Conservation (phyloP, 2,329 filamentous ascomycete species). For the Colletotrichum gigasporum region DNA sequence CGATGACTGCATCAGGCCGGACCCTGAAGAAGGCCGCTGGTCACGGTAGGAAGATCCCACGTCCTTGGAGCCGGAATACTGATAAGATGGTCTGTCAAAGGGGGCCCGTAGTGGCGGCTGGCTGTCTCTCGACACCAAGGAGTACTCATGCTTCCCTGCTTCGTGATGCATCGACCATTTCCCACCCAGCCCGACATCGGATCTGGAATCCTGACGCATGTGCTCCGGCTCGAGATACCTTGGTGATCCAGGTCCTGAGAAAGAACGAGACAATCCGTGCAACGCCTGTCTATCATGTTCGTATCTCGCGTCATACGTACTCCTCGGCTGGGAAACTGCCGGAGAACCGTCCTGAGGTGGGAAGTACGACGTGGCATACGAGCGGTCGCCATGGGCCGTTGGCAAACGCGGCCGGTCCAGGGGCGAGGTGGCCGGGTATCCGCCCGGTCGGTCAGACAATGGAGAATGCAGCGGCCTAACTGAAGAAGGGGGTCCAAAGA, state of each 20-base stretch:
- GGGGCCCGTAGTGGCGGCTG: slow-evolving; percentile 42
- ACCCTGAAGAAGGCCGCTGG: slow-evolving; percentile 36
- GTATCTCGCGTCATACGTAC: slow-evolving; percentile 55
- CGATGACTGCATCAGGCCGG: slow-evolving; percentile 38
- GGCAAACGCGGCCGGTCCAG: slow-evolving; percentile 56
- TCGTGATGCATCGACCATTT: slow-evolving; percentile 54
- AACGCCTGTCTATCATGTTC: slow-evolving; percentile 50
- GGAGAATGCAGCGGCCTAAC: slow-evolving; percentile 56
- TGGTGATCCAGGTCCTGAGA: slow-evolving; percentile 56
- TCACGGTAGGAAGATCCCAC: slow-evolving; percentile 38
- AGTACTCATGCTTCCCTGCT: slow-evolving; percentile 53
- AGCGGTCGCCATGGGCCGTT: slow-evolving; percentile 46
- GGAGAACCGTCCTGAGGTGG: slow-evolving; percentile 46
- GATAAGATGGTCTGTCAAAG: slow-evolving; percentile 46
- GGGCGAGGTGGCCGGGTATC: slow-evolving; percentile 55
- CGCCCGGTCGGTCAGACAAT: slow-evolving; percentile 54
- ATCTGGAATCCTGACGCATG: slow-evolving; percentile 44
- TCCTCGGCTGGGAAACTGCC: slow-evolving; percentile 53
- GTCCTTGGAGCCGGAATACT: slow-evolving; percentile 48
- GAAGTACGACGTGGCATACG: slow-evolving; percentile 58
- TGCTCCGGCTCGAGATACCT: slow-evolving; percentile 52
- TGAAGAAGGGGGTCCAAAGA: slow-evolving; percentile 61
- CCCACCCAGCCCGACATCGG: slow-evolving; percentile 45
- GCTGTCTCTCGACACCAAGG: slow-evolving; percentile 52
- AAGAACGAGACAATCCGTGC: slow-evolving; percentile 41